A percentile compares a stretch with the other conserved stretches of the same genome.
Conservation (phyloP, 1,284 basidiomycete species). For the Austroboletus novae-zelandiae region DNA sequence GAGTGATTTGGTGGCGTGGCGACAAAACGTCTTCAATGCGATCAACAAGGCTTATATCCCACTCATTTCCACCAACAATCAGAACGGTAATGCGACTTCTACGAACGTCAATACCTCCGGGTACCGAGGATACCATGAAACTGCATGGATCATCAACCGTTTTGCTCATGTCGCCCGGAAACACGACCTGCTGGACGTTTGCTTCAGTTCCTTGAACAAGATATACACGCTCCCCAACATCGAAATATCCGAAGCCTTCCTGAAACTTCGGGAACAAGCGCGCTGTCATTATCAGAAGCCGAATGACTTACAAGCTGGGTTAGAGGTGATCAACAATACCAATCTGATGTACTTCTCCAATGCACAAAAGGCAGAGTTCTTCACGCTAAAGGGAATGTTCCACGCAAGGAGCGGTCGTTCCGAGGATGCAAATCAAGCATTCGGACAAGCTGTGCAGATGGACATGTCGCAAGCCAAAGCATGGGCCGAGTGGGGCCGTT, state of each 20-base stretch:
- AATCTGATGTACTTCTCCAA: constrained; percentile 98
- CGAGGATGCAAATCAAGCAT: constrained; percentile 92
- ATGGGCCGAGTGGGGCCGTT: constrained; percentile 99
- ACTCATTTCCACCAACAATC: constrained; percentile 62
- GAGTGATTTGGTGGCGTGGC: constrained; percentile 98
- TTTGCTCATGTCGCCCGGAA: constrained; percentile 99
- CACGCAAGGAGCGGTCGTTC: constrained; percentile 84
- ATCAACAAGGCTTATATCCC: constrained; percentile 98
- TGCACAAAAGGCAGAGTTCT: constrained; percentile 97
- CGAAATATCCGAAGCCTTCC: constrained; percentile 99
- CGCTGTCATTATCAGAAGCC: constrained; percentile 97
- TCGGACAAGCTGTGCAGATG: constrained; percentile 93
- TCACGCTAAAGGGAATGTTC: constrained; percentile 99
- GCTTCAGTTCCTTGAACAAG: constrained; percentile 92
- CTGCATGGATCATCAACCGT: constrained; percentile 99
- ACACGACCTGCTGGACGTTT: constrained; percentile 95
- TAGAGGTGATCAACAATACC: constrained; percentile 99
- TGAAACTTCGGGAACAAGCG: constrained; percentile 99
- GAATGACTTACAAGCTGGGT: constrained; percentile 88
- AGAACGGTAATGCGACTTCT: constrained; percentile 46
- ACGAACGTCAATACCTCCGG: constrained; percentile 83
- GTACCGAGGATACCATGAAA: constrained; percentile 99
- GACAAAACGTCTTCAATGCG: constrained; percentile 90
- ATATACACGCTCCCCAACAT: constrained; percentile 99
- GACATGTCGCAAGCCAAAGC: constrained; percentile 95